Conservation (phyloP, 805 yeast genomes). For the Metschnikowia cubensis region DNA sequence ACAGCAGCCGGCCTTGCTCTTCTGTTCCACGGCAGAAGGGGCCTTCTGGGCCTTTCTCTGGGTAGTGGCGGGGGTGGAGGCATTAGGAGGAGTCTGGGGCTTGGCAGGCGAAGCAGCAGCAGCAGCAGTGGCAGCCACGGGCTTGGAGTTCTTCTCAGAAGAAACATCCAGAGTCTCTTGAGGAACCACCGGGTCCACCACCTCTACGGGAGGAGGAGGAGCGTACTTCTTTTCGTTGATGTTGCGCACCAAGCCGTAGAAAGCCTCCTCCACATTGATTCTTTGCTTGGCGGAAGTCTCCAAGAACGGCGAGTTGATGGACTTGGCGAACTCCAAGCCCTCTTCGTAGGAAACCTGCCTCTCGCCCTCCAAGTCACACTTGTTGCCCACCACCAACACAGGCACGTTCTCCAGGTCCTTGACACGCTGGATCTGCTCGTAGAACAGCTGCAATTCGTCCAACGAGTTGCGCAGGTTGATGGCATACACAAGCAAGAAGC, state of each 20-base stretch:
- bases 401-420: conserved; percentile 76
- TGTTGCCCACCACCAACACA: conserved; percentile 73
- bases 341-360: conserved; percentile 71
- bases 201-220: conserved; percentile 1
- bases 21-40: conserved; percentile 6
- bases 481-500: conserved; percentile 83
- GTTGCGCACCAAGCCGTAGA: conserved; percentile 61
- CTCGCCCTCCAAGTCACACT: conserved; percentile 68
- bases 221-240: conserved; percentile 30
- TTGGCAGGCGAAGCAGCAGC: neutral
- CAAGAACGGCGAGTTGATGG: conserved; percentile 68
- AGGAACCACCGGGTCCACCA: conserved; percentile 2
- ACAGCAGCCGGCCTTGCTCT: conserved; percentile 20
- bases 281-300: conserved; percentile 94
- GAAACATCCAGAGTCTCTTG: neutral
- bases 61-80: conserved; percentile 8
- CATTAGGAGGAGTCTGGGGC: neutral
- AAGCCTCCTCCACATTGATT: conserved; percentile 83
- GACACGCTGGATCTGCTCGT: conserved; percentile 73
- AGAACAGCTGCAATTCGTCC: conserved; percentile 75
- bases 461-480: conserved; percentile 82
- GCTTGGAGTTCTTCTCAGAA: conserved; percentile 3
- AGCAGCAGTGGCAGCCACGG: neutral
- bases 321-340: conserved; percentile 57
- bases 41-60: conserved; percentile 12